Conservation (phyloP, 2,329 filamentous ascomycete species). For the Hirsutella rhossiliensis region DNA sequence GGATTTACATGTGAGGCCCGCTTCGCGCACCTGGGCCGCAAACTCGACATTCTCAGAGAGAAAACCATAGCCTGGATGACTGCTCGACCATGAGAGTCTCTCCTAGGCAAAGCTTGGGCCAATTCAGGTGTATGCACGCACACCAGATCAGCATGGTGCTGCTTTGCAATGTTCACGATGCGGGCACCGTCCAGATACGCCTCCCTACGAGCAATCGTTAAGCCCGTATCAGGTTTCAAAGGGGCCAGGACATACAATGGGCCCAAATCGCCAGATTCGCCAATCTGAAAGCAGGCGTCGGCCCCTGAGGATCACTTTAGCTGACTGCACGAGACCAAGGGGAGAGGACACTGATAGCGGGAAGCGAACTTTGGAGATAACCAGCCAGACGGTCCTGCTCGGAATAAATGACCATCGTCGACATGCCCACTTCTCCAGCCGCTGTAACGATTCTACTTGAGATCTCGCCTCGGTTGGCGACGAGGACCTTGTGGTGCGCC, state of each 20-base stretch:
- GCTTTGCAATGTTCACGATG: not conserved
- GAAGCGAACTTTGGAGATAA: not conserved
- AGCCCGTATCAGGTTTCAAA: not conserved
- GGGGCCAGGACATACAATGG: not conserved
- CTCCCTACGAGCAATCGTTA: not conserved
- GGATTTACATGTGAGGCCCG: slow-evolving; percentile 32
- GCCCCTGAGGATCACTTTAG: not conserved
- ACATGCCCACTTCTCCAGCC: not conserved
- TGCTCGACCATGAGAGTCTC: not conserved
- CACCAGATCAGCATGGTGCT: not conserved
- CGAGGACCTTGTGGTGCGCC: not conserved
- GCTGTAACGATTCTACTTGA: not conserved
- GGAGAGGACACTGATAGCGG: not conserved
- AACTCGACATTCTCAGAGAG: slow-evolving; percentile 32
- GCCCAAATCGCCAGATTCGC: not conserved
- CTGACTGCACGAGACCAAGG: not conserved
- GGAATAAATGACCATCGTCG: not conserved
- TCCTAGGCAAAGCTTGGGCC: not conserved
- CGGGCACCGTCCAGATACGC: not conserved
- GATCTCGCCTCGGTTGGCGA: slow-evolving; percentile 1
- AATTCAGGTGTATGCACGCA: not conserved
- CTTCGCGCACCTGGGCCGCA: slow-evolving; percentile 34
- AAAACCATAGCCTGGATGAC: slow-evolving; percentile 9
- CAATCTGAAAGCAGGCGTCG: not conserved
- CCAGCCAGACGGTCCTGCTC: not conserved